Evolutionary conservation across 2,329 filamentous ascomycete species (phyloP).

Genomic region (Colletotrichum cuscutae): DNA sequence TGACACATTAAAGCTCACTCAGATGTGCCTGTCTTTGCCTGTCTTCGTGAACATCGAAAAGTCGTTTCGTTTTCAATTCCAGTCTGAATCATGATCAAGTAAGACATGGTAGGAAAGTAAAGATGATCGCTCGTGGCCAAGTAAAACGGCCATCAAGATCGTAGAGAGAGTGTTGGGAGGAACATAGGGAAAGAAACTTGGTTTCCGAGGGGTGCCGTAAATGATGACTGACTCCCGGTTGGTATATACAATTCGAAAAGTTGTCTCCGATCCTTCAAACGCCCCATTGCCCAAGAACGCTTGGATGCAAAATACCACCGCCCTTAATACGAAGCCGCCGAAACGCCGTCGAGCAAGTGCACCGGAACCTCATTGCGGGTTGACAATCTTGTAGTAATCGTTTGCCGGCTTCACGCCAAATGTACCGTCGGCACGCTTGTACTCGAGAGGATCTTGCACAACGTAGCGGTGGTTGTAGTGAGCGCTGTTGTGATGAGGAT

Average conservation of each 20-base stretch:
- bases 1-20: slow-evolving; percentile 15
- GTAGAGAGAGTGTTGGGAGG: background rate
- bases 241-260: slow-evolving; percentile 14
- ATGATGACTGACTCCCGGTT: background rate
- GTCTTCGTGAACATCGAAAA: slow-evolving; percentile 1
- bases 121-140: background rate
- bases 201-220: background rate
- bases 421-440: slow-evolving; percentile 49
- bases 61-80: background rate
- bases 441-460: slow-evolving; percentile 35
- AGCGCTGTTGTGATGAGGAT: slow-evolving; percentile 40
- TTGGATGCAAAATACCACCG: background rate
- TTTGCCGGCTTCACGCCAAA: slow-evolving; percentile 23
- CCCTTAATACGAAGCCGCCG: background rate
- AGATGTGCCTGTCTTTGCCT: background rate
- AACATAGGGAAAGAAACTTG: slow-evolving; percentile 8
- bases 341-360: slow-evolving; percentile 2
- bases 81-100: slow-evolving; percentile 4
- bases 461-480: background rate
- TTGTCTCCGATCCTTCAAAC: background rate
- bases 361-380: background rate
- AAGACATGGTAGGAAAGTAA: background rate
- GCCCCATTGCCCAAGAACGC: background rate
- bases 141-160: background rate
- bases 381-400: background rate